Base-by-base conservation (phyloP, 2,329 filamentous ascomycete species). In the Endothia cerciana region DNA sequence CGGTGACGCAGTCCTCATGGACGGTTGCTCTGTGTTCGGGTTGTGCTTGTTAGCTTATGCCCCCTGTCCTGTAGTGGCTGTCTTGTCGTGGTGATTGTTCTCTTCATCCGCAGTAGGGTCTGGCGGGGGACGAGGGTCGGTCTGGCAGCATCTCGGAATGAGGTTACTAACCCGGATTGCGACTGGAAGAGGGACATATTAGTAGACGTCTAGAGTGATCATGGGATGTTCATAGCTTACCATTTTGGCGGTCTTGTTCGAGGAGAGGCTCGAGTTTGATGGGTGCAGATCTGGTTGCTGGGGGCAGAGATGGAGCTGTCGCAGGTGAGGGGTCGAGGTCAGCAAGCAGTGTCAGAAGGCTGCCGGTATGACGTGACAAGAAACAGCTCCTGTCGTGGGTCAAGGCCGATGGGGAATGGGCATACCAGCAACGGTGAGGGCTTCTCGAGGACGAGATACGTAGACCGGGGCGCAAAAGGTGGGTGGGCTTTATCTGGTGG, bases 1-100 rank as follows among this genome's bases (percentile, higher is more conserved):
- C 79, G 72, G 78, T 77, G 77, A 88, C 87, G 86, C 91, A 93
- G 67, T 94, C 90, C 76, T 87, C 85, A 71, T 85, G 81, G 74
- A 93, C 88, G 77, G 85, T 84, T 73, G 91, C 90, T 85, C 91
- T 93, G 79, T 65, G 58, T 4, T 57, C 63, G 47, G 47, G 47
- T 43, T 40, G 40, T 25, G n/a, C 36, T 13, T 53, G 63, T 68
- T 28, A 68, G 66, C 38, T 40, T 63, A 4, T 38, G 43, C 25
- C 47, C 43, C 56, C 30, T 43, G 47, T 55, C 57, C 59, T n/a
- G n/a, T n/a, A n/a, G 55, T 68, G 60, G 67, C 65, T 59, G 59
- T 41, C 45, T 63, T 25, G 19, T 57, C 45, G 53, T 43, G 47
- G 53, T 43, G 47, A 15, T 30, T 25, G 25, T 58, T 41, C 28